Evolutionary conservation across 75 land plant genomes (phyloP).

Genomic region (Selaginella tamariscina): DNA sequence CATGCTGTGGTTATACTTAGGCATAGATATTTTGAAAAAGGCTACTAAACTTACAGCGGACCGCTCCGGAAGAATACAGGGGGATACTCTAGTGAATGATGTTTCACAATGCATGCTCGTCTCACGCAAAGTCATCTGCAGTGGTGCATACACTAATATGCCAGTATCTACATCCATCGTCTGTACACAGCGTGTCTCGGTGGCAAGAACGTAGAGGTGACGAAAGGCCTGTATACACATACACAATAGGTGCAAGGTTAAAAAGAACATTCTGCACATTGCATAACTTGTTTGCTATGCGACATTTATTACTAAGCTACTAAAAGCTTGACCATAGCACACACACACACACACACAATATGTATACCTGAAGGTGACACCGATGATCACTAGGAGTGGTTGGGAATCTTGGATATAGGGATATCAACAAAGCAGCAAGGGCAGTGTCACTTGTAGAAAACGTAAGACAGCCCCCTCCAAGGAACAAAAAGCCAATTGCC

Average conservation of each 20-base stretch:
- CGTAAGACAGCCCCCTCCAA: constrained; percentile 87
- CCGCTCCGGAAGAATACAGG: constrained; percentile 93
- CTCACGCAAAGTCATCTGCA: constrained; percentile 71
- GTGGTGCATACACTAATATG: constrained; percentile 79
- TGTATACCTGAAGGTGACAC: constrained; percentile 82
- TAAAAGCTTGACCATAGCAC: too few species aligned
- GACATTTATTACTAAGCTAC: too few species aligned
- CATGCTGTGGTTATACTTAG: too few species aligned
- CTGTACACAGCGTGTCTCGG: constrained; percentile 86
- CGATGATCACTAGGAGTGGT: constrained; percentile 91
- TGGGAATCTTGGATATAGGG: constrained; percentile 92
- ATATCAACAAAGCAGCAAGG: constrained; percentile 77
- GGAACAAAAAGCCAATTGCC: constrained; percentile 94
- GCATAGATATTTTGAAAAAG: too few species aligned
- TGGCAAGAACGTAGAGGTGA: constrained; percentile 91
- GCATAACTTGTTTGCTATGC: too few species aligned
- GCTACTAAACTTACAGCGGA: constrained; percentile 51
- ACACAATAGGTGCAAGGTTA: not conserved
- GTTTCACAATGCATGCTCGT: constrained; percentile 64
- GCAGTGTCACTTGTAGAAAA: constrained; percentile 83
- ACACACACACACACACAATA: not conserved
- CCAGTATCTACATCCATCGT: constrained; percentile 98
- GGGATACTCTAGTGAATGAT: constrained; percentile 75
- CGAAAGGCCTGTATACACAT: constrained; percentile 52
- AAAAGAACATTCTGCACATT: too few species aligned